These are phyloP conservation scores for Ceratobasidium sp. DNA, from an alignment of 1,284 basidiomycete species.

Conservation along the genomic window DNA sequence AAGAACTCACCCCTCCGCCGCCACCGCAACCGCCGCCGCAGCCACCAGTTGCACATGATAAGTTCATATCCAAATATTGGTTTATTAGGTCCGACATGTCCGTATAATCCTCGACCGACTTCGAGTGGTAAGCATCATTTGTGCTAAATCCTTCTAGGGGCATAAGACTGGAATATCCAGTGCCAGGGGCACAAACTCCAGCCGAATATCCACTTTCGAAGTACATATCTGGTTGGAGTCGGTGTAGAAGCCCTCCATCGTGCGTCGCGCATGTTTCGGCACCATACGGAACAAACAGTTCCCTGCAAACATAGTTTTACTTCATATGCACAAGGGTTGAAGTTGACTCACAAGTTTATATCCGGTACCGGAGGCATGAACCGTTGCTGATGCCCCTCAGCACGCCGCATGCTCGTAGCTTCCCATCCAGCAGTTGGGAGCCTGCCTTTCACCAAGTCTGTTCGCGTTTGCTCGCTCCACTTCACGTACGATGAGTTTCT, in stretches of 20 bases:
- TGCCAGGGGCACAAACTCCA: no score
- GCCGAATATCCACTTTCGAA: no score
- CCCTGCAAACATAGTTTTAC: not conserved
- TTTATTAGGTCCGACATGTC: no score
- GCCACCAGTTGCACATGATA: no score
- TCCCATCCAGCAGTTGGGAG: conserved; percentile 31
- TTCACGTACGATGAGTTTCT: not conserved
- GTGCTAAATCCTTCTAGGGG: no score
- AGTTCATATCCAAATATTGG: no score
- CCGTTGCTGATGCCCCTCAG: conserved; percentile 16
- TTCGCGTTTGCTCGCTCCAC: conserved; percentile 13
- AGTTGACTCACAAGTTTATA: conserved; percentile 15
- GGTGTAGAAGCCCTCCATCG: conserved; percentile 26
- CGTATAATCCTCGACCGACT: no score
- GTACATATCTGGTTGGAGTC: no score
- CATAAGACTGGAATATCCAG: no score
- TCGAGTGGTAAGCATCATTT: not conserved
- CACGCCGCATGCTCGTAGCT: conserved; percentile 1
- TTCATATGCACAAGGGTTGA: not conserved
- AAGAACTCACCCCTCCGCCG: no score
- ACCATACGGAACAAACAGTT: conserved; percentile 17
- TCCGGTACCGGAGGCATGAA: conserved; percentile 31
- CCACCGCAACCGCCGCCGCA: no score
- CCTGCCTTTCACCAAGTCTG: conserved; percentile 5
- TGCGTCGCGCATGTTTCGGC: conserved; percentile 35